These are phyloP conservation scores for Alternaria triticina DNA, from an alignment of 2,329 filamentous ascomycete species.

Conservation along the genomic window DNA sequence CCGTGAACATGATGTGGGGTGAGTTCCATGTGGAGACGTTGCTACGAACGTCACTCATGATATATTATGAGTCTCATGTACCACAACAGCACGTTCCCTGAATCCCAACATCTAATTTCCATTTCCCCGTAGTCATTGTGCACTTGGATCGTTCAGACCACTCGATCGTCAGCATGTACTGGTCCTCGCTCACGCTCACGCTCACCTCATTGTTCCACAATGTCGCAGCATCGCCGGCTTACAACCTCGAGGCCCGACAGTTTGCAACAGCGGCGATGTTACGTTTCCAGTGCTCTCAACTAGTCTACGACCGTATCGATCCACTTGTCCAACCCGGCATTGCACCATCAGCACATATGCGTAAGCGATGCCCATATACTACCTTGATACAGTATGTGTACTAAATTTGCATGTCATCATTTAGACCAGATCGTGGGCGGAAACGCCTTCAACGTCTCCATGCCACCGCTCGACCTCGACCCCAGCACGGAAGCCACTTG, in stretches of 20 bases:
- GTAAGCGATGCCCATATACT: not conserved
- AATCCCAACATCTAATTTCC: not conserved
- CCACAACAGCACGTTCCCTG: not conserved
- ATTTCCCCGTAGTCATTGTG: not conserved
- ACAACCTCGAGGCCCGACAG: slow-evolving; percentile 27
- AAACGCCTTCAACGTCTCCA: slow-evolving; percentile 35
- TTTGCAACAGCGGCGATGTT: slow-evolving; percentile 36
- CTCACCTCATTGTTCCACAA: slow-evolving; percentile 25
- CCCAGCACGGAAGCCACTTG: slow-evolving; percentile 24
- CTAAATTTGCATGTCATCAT: not conserved
- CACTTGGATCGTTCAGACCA: no score
- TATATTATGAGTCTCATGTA: not conserved
- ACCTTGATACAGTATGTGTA: not conserved
- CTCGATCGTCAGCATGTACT: slow-evolving; percentile 16
- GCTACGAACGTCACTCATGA: not conserved
- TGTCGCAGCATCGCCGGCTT: slow-evolving; percentile 19
- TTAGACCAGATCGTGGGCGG: slow-evolving; percentile 36
- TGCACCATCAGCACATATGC: slow-evolving; percentile 26
- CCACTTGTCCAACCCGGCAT: slow-evolving; percentile 30
- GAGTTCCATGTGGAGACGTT: not conserved
- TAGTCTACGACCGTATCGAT: slow-evolving; percentile 29
- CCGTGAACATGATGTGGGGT: not conserved
- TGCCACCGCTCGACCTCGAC: slow-evolving; percentile 27
- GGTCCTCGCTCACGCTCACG: slow-evolving; percentile 18
- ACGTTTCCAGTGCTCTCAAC: slow-evolving; percentile 29